Conservation (phyloP, 23 red algal species). For the Cyanidium caldarium region DNA sequence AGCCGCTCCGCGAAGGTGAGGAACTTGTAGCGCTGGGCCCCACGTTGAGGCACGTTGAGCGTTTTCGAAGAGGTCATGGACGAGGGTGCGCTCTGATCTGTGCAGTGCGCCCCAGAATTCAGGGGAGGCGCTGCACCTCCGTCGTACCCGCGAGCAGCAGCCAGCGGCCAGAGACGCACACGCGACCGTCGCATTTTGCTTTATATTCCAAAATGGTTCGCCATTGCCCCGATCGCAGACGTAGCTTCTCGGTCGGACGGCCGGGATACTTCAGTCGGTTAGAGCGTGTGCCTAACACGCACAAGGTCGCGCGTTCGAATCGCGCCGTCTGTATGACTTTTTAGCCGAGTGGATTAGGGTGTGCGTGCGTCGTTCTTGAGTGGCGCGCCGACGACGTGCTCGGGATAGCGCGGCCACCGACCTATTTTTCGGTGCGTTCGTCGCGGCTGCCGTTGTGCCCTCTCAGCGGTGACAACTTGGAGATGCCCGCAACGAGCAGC, state of each 20-base stretch:
- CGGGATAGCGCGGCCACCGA: no score
- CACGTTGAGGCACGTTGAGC: background rate
- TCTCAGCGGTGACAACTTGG: no score
- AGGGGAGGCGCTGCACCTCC: background rate
- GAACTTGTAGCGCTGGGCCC: background rate
- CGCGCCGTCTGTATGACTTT: background rate
- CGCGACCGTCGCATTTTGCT: background rate
- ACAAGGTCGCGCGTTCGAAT: conserved; percentile 10
- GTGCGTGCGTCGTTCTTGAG: no score
- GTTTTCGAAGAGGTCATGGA: background rate
- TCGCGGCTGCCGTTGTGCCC: no score
- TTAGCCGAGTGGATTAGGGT: background rate
- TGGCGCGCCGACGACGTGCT: no score
- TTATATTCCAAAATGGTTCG: background rate
- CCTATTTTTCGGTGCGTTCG: no score
- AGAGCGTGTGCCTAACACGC: conserved; percentile 8
- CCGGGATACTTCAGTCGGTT: conserved; percentile 1
- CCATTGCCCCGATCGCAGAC: no score
- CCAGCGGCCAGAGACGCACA: background rate
- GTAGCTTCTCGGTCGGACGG: background rate
- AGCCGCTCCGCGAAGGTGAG: background rate
- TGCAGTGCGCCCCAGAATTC: background rate
- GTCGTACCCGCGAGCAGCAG: background rate
- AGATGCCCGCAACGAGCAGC: no score
- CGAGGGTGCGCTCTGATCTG: background rate